These are phyloP conservation scores for Rhizoctonia solani DNA, from an alignment of 1,284 basidiomycete species.

Conservation along the genomic window DNA sequence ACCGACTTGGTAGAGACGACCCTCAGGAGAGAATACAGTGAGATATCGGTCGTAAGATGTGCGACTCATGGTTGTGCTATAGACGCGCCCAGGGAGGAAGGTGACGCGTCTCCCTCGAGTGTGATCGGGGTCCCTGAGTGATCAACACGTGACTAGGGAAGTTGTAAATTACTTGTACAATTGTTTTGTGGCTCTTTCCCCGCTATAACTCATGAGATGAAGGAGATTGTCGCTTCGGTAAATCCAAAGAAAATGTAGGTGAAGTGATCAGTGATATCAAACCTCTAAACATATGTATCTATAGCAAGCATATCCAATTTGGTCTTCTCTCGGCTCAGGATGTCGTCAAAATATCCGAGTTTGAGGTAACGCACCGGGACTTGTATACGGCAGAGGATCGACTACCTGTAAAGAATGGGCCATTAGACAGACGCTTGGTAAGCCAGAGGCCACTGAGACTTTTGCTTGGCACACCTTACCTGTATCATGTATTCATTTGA, in stretches of 20 bases:
- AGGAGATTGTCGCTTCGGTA: slow-evolving; percentile 66
- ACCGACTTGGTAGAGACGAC: slow-evolving; percentile 97
- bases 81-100: background rate
- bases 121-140: slow-evolving; percentile 14
- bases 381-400: slow-evolving; percentile 81
- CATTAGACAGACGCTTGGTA: slow-evolving; percentile 86
- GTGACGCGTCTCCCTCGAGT: slow-evolving; percentile 29
- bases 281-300: background rate
- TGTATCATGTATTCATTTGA: background rate
- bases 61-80: slow-evolving; percentile 65
- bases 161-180: background rate
- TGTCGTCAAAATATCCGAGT: slow-evolving; percentile 91
- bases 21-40: slow-evolving; percentile 94
- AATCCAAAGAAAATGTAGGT: slow-evolving; percentile 39
- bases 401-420: slow-evolving; percentile 86
- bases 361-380: slow-evolving; percentile 90
- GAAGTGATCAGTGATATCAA: background rate
- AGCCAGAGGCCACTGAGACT: slow-evolving; percentile 46
- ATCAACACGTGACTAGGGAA: background rate
- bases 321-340: slow-evolving; percentile 90
- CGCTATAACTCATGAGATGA: slow-evolving; percentile 61
- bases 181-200: slow-evolving; percentile 20
- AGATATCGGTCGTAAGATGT: slow-evolving; percentile 85
- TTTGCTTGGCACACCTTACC: background rate
- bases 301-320: slow-evolving; percentile 92